Conservation (phyloP, 441 rosid genomes). For the Corymbia calophylla region DNA sequence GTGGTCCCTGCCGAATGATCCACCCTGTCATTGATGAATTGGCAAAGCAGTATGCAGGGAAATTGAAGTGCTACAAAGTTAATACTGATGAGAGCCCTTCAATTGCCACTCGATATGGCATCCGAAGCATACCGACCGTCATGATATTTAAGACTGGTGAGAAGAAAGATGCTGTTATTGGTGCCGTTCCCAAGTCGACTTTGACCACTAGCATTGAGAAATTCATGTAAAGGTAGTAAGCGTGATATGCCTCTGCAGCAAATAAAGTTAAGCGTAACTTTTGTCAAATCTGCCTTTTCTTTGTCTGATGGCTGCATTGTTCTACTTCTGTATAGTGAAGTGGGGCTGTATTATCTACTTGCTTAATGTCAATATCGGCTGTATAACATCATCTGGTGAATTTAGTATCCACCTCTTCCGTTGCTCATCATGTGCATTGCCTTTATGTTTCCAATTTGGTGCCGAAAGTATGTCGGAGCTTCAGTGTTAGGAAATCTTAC, state of each 20-base stretch:
- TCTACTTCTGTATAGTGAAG: not conserved
- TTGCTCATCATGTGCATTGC: not conserved
- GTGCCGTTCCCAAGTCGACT: slow-evolving; percentile 84
- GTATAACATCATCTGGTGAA: not conserved
- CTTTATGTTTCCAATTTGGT: not conserved
- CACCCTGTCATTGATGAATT: slow-evolving; percentile 75
- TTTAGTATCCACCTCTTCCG: not conserved
- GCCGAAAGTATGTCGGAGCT: not conserved
- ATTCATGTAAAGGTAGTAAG: slow-evolving; percentile 35
- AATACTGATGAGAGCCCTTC: slow-evolving; percentile 84
- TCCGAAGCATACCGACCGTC: slow-evolving; percentile 88
- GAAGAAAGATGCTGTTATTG: slow-evolving; percentile 80
- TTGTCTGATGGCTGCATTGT: not conserved
- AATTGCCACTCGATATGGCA: slow-evolving; percentile 67
- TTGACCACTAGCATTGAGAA: slow-evolving; percentile 67
- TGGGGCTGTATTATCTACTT: not conserved
- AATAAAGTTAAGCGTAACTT: not conserved
- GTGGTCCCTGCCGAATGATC: slow-evolving; percentile 95
- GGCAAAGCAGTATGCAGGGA: slow-evolving; percentile 66
- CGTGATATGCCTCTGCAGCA: not conserved
- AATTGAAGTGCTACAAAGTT: slow-evolving; percentile 79
- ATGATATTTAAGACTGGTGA: slow-evolving; percentile 89
- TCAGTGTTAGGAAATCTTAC: not conserved
- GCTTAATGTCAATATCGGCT: not conserved
- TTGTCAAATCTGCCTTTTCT: not conserved